Conservation (phyloP, 352 stramenopile species). For the Pythium sukuiense region DNA sequence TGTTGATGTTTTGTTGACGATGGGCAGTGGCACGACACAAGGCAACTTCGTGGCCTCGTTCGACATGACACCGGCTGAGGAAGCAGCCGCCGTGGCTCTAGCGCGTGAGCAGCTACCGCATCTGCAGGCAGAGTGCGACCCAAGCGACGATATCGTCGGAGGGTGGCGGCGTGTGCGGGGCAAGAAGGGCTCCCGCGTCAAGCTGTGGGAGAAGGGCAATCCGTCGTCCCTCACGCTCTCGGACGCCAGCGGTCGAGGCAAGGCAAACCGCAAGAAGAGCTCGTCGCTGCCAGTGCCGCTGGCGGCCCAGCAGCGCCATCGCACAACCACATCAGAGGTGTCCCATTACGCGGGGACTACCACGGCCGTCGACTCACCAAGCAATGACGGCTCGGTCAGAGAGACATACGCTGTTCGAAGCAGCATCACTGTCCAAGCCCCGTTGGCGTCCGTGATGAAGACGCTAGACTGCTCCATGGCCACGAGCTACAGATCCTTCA, state of each 20-base stretch:
- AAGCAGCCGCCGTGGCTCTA: slow-evolving; percentile 2
- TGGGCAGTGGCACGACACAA: slow-evolving; percentile 13
- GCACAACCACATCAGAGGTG: background rate
- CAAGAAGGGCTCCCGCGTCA: slow-evolving; percentile 35
- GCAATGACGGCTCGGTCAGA: background rate
- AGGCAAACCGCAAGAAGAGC: background rate
- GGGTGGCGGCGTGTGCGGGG: slow-evolving; percentile 29
- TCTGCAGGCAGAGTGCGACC: slow-evolving; percentile 28
- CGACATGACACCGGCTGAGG: slow-evolving; percentile 20
- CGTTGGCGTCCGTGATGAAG: slow-evolving; percentile 57
- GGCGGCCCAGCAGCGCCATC: background rate
- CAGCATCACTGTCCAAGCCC: slow-evolving; percentile 51
- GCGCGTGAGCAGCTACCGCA: slow-evolving; percentile 19
- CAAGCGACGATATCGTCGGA: slow-evolving; percentile 12
- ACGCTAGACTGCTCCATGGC: slow-evolving; percentile 55
- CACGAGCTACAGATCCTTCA: slow-evolving; percentile 66
- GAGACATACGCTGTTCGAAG: slow-evolving; percentile 57
- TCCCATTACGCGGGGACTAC: background rate
- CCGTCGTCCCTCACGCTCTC: slow-evolving; percentile 17
- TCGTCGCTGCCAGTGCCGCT: slow-evolving; percentile 1
- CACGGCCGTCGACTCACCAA: background rate
- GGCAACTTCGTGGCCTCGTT: slow-evolving; percentile 28
- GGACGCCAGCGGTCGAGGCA: slow-evolving; percentile 2
- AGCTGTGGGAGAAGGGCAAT: slow-evolving; percentile 58
- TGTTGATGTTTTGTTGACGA: slow-evolving; percentile 3